Evolutionary conservation across 768 basidiomycete genomes (phyloP), one percentile per base, ranked within the genome.

Genomic region (Calocybe gangraenosa): DNA sequence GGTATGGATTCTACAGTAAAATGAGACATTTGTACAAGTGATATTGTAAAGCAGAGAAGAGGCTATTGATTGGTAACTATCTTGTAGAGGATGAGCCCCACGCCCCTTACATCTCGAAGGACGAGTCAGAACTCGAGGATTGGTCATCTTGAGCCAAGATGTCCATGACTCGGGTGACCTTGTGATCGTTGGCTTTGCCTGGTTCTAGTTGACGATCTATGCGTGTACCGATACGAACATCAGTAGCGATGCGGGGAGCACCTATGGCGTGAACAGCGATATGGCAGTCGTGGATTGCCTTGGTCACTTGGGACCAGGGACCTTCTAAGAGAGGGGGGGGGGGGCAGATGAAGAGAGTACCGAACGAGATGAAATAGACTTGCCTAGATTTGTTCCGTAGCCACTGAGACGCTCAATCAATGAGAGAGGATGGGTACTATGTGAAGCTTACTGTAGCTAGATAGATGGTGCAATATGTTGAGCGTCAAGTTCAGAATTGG

Each of bases 181-280:
- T 97, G 42, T 67, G 69, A 17, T 80, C 80, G 53, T 96, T 96
- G 6, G 85, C 92, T 35, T 77, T 70, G 4, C 84, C 86, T 1
- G 74, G 71, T 3, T 66, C 63, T 14, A 84, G 74, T 31, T 75
- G 68, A 48, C 82, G 78, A 64, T 94, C 78, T 18, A 78, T 74
- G 37, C 94, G 81, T 1, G 95, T 97, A 34, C 95, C 95, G 42
- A 98, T 94, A 20, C 95, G 84, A 48, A 97, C 87, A 66, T 98
- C 94, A 10, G 94, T 95, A 9, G 89, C 89, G 42, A 93, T 76
- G 41, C 85, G 80, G 13, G 81, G 79, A 0, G 79, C 76, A 18
- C 88, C 89, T 60, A 78, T 75, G 0, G 76, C 79, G 51, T 94
- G 92, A 4, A 93, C 85, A 1, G 89, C 91, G 19, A 76, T 75